Evolutionary conservation across 345 rosid species (phyloP), one percentile per base, ranked within the genome.

Genomic region (Aegle marmelos): DNA sequence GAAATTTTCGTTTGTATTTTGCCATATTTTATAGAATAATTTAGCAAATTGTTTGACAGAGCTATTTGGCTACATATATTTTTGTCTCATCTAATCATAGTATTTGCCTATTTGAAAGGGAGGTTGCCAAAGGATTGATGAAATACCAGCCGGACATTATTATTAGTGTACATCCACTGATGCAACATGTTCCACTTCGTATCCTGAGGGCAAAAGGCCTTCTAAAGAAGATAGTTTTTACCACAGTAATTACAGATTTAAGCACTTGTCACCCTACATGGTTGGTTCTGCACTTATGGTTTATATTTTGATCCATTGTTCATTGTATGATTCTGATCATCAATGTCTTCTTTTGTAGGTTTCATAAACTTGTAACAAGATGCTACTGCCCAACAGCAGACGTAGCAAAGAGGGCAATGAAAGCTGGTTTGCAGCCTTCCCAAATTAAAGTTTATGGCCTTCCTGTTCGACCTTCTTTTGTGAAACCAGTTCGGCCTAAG

Each of bases 261-360:
- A 90, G 98, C 86, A 94, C 99, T 74, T 97, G 98, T 78, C 99
- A 97, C 87, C 99, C 99, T 16, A 97, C 99, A 72, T 94, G 99
- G 98, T 96, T 80, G 50, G 87, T 83, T 79, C 39, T 57, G 39
- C 63, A 21, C 33, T 30, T 37, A 14, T n/a, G 9, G 58, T 50
- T 30, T 56, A 19, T 70, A 36, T 21, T 81, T 71, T 67, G 22
- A 33, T 68, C 50, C 30, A 57, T 30, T 69, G n/a, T 76, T 78
- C 54, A 56, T 59, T 31, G 14, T 34, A 33, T 77, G 56, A 62
- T 76, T 68, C 77, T 78, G 60, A 85, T 39, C 16, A 58, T 72
- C 19, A 67, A 19, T 64, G 10, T 73, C 76, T 54, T 6, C 62
- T 67, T 73, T 19, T 56, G 58, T 86, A 97, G 99, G 98, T 97